These are phyloP conservation scores for Xanthoceras sorbifolium DNA, from an alignment of 345 rosid species.

Conservation along the genomic window DNA sequence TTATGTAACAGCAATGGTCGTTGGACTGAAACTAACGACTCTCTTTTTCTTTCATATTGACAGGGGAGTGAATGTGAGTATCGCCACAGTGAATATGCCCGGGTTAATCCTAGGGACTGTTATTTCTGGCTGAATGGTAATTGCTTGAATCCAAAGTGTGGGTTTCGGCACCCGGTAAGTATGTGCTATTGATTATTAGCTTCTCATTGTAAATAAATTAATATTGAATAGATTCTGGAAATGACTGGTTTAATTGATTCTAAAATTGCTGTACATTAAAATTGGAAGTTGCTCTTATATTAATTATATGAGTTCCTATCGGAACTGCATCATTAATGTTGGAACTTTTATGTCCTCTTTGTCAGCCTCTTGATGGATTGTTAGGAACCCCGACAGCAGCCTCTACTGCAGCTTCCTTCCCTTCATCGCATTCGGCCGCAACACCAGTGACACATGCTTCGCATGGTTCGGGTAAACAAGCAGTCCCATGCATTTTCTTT, in stretches of 20 bases:
- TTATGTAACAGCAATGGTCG: not conserved
- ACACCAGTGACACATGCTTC: constrained; percentile 26
- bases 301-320: not conserved
- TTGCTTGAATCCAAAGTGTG: constrained; percentile 92
- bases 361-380: constrained; percentile 91
- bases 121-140: constrained; percentile 91
- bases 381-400: constrained; percentile 60
- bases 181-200: not conserved
- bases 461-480: constrained; percentile 49
- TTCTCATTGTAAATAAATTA: not conserved
- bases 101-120: constrained; percentile 94
- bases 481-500: constrained; percentile 80
- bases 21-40: constrained; percentile 6
- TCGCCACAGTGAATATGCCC: constrained; percentile 95
- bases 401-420: constrained; percentile 48
- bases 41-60: constrained; percentile 4
- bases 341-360: constrained; percentile 21
- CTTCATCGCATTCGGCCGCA: constrained; percentile 21
- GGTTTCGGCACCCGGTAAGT: constrained; percentile 95
- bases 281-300: not conserved
- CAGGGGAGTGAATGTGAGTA: constrained; percentile 97
- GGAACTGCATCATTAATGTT: not conserved
- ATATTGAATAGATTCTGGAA: not conserved
- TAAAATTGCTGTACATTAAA: not conserved
- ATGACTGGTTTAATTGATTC: not conserved